Conservation (phyloP, 176 grass and related monocot genomes). For the Oryza glaberrima region DNA sequence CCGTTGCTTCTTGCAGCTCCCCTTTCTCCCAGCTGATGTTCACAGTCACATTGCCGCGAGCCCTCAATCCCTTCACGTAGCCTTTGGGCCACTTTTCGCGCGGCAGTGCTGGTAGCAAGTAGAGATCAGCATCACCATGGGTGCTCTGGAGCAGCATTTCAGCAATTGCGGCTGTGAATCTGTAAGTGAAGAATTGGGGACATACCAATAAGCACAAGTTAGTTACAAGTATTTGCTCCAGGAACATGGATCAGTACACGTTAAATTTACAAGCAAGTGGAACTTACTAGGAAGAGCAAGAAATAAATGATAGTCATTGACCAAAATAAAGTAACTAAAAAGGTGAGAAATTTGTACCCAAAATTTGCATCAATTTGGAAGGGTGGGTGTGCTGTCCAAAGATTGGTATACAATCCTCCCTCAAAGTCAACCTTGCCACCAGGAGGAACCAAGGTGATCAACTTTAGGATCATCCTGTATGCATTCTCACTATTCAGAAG, state of each 20-base stretch:
- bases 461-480: conserved; percentile 66
- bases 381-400: conserved; percentile 86
- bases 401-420: conserved; percentile 81
- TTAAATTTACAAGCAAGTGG: background rate
- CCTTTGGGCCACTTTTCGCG: conserved; percentile 65
- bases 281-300: too few species aligned
- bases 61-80: conserved; percentile 65
- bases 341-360: conserved; percentile 51
- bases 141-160: conserved; percentile 90
- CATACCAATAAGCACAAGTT: background rate
- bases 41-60: conserved; percentile 48
- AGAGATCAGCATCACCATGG: conserved; percentile 41
- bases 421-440: conserved; percentile 48
- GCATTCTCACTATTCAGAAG: conserved; percentile 67
- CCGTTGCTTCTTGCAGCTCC: conserved; percentile 54
- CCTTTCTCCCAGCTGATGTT: conserved; percentile 67
- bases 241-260: too few species aligned
- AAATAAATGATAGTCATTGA: too few species aligned
- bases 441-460: conserved; percentile 70
- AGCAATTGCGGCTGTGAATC: conserved; percentile 69
- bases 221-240: background rate
- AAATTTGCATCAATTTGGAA: conserved; percentile 93
- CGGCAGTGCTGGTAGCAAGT: conserved; percentile 73
- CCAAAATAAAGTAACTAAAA: background rate
- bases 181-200: conserved; percentile 12